Conservation (phyloP, 441 rosid species). For the Flueggea neowawraea region DNA sequence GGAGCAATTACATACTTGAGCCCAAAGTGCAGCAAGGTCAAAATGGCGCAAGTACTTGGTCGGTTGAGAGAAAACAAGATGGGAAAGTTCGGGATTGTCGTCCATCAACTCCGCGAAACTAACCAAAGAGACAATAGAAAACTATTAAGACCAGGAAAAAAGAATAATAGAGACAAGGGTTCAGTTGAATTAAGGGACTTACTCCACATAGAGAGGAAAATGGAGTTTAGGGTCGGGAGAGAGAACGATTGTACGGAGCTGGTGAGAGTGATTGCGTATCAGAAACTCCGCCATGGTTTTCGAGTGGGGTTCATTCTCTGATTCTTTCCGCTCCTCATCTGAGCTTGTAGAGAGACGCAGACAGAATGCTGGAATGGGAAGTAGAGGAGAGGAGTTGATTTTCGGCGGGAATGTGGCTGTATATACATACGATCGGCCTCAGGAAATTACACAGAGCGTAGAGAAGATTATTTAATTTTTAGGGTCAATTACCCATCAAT, state of each 20-base stretch:
- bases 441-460: too few species aligned
- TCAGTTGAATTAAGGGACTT: not conserved
- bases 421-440: too few species aligned
- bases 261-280: constrained; percentile 43
- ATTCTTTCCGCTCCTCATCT: constrained; percentile 15
- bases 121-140: not conserved
- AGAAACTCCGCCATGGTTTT: constrained; percentile 60
- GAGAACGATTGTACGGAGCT: constrained; percentile 62
- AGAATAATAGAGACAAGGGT: not conserved
- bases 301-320: constrained; percentile 27
- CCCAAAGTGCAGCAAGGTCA: constrained; percentile 73
- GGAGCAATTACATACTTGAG: constrained; percentile 49
- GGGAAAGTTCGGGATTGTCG: constrained; percentile 60
- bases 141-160: not conserved
- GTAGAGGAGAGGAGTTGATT: too few species aligned
- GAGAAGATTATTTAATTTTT: too few species aligned
- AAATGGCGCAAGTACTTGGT: constrained; percentile 46
- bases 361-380: too few species aligned
- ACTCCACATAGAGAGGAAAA: constrained; percentile 79
- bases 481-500: too few species aligned
- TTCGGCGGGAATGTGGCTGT: too few species aligned
- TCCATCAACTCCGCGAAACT: constrained; percentile 82
- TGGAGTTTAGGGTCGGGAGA: constrained; percentile 74
- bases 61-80: constrained; percentile 60
- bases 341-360: too few species aligned